A percentile compares a stretch with the other conserved stretches of the same genome.
Evolutionary conservation across 2,329 filamentous ascomycete genomes (phyloP).

Genomic region (Aspergillus glaucus): DNA sequence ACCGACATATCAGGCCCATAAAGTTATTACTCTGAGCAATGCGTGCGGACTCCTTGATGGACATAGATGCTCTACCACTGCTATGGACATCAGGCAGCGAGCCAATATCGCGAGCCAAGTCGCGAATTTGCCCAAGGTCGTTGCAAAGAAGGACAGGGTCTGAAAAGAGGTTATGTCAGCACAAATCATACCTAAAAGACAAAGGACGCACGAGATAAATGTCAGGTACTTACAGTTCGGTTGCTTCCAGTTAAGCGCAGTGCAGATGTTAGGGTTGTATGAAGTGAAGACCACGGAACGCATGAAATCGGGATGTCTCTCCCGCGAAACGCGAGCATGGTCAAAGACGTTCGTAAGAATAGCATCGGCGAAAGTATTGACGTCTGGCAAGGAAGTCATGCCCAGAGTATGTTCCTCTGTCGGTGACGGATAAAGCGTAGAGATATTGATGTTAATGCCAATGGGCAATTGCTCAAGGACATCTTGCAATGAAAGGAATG

Average conservation of each 20-base stretch:
- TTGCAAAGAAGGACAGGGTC: slow-evolving; percentile 93
- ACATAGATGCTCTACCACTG: slow-evolving; percentile 68
- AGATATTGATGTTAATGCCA: slow-evolving; percentile 83
- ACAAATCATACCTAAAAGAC: background rate
- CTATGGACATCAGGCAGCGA: slow-evolving; percentile 44
- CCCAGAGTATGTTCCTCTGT: slow-evolving; percentile 65
- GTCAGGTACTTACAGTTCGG: slow-evolving; percentile 67
- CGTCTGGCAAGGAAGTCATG: slow-evolving; percentile 68
- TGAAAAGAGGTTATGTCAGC: slow-evolving; percentile 18
- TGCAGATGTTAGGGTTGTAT: slow-evolving; percentile 84
- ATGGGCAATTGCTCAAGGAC: slow-evolving; percentile 69
- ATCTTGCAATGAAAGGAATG: slow-evolving; percentile 73
- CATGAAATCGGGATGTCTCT: slow-evolving; percentile 63
- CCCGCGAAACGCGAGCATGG: slow-evolving; percentile 67
- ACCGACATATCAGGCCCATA: slow-evolving; percentile 92
- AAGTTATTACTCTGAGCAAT: slow-evolving; percentile 95
- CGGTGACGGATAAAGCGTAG: slow-evolving; percentile 75
- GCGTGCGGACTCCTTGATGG: slow-evolving; percentile 89
- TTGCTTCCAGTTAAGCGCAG: slow-evolving; percentile 97
- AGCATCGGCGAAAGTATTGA: slow-evolving; percentile 80
- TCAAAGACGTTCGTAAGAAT: slow-evolving; percentile 84
- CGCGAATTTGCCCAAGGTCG: slow-evolving; percentile 61
- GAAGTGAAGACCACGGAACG: slow-evolving; percentile 90
- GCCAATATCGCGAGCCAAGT: slow-evolving; percentile 29
- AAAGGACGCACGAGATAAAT: background rate